Base-by-base conservation (phyloP, 1,284 basidiomycete genomes). In the Heimioporus punctisporus region DNA sequence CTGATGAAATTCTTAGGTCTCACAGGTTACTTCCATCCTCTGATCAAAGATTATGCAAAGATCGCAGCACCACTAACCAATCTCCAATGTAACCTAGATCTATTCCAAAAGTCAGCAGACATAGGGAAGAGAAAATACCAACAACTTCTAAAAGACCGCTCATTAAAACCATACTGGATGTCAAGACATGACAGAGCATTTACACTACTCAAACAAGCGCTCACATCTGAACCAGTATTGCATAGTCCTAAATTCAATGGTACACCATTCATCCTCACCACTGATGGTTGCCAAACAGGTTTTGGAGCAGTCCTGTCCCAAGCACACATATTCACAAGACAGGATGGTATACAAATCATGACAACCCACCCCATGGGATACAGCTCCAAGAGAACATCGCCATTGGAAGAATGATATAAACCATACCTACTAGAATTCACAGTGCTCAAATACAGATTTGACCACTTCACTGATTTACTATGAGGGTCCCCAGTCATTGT, bases 391-490 rank as follows among this genome's bases (percentile, higher is more conserved):
- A 42, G 21, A 1, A 59, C 54, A 0, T 48, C 57, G 0, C 1
- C 26, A 0, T 45, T 27, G 0, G 55, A 61, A 19, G 40, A 57
- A 8, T n/a, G 21, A 1, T 59, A 62, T 24, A 54, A 55, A 39
- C 61, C 60, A 6, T 62, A 48, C 19, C 2, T 56, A 0, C 31
- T 59, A 0, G 51, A 60, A 7, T 60, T 60, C 15, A 34, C 56
- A 0, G 55, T 52, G 1, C 42, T 60, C 0, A 60, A 60, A n/a
- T 60, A 43, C 2, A 39, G 28, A 1, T 3, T 60, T 6, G 55
- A 56, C 15, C 46, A 60, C 8, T 60, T 60, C 25, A 53, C 40
- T 1, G 25, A 59, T 15, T n/a, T n/a, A 5, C 52, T 56, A 2
- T 58, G 53, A 52, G 56, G 58, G 1, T 57, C 52, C 17, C 54